Evolutionary conservation across 2,329 filamentous ascomycete genomes (phyloP).

Genomic region (Calonectria crousiana): DNA sequence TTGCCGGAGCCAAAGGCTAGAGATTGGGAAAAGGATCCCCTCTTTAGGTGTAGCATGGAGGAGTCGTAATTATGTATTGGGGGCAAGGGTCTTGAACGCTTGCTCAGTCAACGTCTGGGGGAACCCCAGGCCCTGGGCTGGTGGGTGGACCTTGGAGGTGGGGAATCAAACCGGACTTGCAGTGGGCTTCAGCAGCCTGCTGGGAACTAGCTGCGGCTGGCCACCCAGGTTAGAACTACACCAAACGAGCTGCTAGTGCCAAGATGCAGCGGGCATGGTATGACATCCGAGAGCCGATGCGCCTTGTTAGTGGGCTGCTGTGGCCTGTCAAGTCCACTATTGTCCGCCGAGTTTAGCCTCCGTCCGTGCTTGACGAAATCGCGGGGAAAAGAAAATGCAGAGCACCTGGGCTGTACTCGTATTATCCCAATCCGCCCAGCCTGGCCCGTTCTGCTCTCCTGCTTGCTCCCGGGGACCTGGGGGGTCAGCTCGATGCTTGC

Average conservation of each 20-base stretch:
- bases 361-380: not conserved
- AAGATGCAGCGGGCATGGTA: slow-evolving; percentile 27
- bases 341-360: not conserved
- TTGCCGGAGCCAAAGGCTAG: slow-evolving; percentile 6
- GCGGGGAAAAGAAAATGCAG: not conserved
- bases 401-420: not conserved
- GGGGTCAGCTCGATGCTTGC: not conserved
- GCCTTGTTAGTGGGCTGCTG: slow-evolving; percentile 21
- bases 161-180: slow-evolving; percentile 35
- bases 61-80: slow-evolving; percentile 45
- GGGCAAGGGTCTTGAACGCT: slow-evolving; percentile 35
- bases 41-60: slow-evolving; percentile 36
- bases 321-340: not conserved
- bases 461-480: not conserved
- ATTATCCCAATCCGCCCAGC: not conserved
- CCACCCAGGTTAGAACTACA: slow-evolving; percentile 29
- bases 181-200: slow-evolving; percentile 20
- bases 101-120: slow-evolving; percentile 26
- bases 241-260: slow-evolving; percentile 27
- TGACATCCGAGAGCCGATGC: slow-evolving; percentile 30
- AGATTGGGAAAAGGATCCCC: slow-evolving; percentile 20
- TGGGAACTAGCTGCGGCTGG: slow-evolving; percentile 38
- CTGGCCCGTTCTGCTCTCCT: not conserved
- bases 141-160: slow-evolving; percentile 39
- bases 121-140: slow-evolving; percentile 38